phyloP scores from a whole-genome alignment of 495 filamentous ascomycete genomes.

The Talaromyces adpressus region DNA sequence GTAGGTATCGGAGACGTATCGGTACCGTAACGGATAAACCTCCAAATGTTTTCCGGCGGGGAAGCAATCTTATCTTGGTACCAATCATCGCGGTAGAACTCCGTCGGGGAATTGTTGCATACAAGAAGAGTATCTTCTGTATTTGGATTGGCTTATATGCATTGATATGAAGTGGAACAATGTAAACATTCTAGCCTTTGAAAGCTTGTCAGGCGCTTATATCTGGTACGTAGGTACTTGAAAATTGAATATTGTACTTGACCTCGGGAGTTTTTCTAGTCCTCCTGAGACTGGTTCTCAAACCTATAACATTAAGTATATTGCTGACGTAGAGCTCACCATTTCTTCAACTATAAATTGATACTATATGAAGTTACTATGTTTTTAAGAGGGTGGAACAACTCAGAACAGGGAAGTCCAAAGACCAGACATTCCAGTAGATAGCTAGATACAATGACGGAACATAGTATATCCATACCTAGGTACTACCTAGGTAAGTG shows the following conservation, averaged over 20 bases:
- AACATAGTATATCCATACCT: not conserved
- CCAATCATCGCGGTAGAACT: not conserved
- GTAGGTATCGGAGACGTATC: not conserved
- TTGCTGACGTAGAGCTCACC: no score
- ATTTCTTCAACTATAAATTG: no score
- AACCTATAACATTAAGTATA: no score
- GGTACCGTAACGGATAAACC: not conserved
- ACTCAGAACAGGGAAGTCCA: not conserved
- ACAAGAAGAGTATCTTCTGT: no score
- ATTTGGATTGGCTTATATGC: no score
- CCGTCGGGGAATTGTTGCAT: not conserved
- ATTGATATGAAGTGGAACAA: no score
- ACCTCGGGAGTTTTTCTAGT: no score
- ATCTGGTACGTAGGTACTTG: no score
- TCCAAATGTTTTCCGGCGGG: not conserved
- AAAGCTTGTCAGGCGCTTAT: no score
- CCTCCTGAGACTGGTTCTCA: no score
- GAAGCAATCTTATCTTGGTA: not conserved
- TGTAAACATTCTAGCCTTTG: no score
- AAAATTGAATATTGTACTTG: no score
- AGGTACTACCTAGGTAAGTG: not conserved
- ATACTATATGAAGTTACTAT: not conserved
- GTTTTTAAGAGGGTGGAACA: not conserved
- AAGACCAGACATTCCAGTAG: not conserved
- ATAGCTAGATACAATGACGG: not conserved